Percentiles rank a stretch among this genome's conserved stretches.
Evolutionary conservation across 306 rosid genomes (phyloP).

Genomic region (Pachyrhizus erosus): DNA sequence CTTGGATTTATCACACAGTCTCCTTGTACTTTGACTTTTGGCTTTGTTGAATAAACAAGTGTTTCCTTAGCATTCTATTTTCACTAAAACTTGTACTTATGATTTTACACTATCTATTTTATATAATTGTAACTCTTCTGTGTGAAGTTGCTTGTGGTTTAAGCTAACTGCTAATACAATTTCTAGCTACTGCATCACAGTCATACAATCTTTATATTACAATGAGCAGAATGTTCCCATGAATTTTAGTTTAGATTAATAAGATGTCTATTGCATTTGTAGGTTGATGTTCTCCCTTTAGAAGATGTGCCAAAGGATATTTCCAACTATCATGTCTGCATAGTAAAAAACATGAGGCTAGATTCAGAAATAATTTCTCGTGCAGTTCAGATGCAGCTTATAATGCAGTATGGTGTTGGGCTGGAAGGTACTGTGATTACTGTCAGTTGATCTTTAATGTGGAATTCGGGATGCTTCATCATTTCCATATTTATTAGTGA

Average conservation of each 20-base stretch:
- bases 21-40: constrained; percentile 10
- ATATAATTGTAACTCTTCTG: constrained; percentile 15
- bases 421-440: constrained; percentile 67
- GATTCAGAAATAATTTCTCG: constrained; percentile 67
- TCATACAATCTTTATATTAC: background rate
- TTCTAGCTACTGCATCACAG: background rate
- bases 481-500: constrained; percentile 4
- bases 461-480: constrained; percentile 15
- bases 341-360: constrained; percentile 67
- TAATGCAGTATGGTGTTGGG: constrained; percentile 94
- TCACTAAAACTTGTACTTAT: background rate
- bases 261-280: constrained; percentile 16
- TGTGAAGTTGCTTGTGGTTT: constrained; percentile 14
- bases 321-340: constrained; percentile 66
- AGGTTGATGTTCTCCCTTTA: constrained; percentile 83
- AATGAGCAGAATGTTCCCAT: background rate
- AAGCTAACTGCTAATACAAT: background rate
- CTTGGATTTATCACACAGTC: background rate
- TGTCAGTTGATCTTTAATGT: constrained; percentile 15
- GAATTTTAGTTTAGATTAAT: background rate
- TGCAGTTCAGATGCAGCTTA: constrained; percentile 75
- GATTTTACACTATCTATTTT: background rate
- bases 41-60: background rate
- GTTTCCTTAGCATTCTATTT: background rate
- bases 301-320: constrained; percentile 73